Base-by-base conservation (phyloP, 2,329 filamentous ascomycete species). In the Magnaporthiopsis incrustans region DNA sequence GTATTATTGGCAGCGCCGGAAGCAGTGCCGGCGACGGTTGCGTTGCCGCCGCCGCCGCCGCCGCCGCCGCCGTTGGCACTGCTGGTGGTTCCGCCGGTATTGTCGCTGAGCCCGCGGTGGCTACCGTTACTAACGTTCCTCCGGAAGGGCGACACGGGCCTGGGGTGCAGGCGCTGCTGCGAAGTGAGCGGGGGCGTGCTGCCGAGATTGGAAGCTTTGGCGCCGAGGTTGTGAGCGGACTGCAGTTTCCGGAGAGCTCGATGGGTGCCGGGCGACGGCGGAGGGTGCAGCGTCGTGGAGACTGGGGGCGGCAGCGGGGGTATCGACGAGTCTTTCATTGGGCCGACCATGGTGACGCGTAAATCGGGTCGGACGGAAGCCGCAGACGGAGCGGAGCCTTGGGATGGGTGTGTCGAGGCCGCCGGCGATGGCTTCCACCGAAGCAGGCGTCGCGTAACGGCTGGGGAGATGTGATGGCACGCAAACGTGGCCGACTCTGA, bases 191-290 rank as follows among this genome's bases (percentile, higher is more conserved):
- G 84, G 30, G 83, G 78, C 18, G 53, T 56, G 7, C 53, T 53
- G 58, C 61, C 50, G 65, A 78, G 78, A 67, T 73, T 77, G 64
- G 77, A 72, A 64, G 79, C 77, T 69, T 84, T 82, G 67, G 85
- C 73, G 72, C 85, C 85, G 63, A 91, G 76, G 75, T 83, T 80
- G 77, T 92, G 89, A 62, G 90, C 89, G 38, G 90, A 92, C 75
- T 92, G 89, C 35, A 91, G 85, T 73, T 89, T 88, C 69, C 90
- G 85, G 66, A 92, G 80, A 60, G 85, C 83, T 70, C 89, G 85
- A 72, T 87, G 85, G 32, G 85, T 86, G 67, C 86, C 83, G 58
- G 87, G 86, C 33, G 86, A 87, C 30, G 85, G 81, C 66, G 86
- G 82, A 60, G 81, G 74, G 70, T 83, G 79, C 63, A 83, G 77